Evolutionary conservation across 1,139 yeast genomes (phyloP).

Genomic region (Entelexis sorbosivorans): DNA sequence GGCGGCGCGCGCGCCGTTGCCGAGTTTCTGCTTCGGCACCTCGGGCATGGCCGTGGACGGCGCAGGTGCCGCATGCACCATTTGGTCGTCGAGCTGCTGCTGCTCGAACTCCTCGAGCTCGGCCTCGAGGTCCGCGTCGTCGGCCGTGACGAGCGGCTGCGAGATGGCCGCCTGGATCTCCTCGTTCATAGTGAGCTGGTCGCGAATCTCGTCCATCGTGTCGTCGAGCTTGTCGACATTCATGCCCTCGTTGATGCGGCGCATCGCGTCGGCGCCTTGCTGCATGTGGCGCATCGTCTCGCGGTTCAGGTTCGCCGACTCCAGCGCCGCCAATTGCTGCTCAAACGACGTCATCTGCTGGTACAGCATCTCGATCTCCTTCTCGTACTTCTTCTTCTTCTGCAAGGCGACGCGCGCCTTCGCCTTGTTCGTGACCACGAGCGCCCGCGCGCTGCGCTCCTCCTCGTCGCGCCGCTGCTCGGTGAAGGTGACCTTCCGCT

Average conservation of each 20-base stretch:
- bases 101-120: slow-evolving; percentile 83
- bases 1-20: slow-evolving; percentile 20
- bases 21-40: slow-evolving; percentile 29
- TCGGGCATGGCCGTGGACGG: slow-evolving; percentile 35
- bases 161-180: slow-evolving; percentile 95
- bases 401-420: slow-evolving; percentile 80
- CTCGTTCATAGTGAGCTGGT: slow-evolving; percentile 88
- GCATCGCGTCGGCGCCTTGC: slow-evolving; percentile 95
- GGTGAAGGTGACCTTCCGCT: slow-evolving; percentile 71
- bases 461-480: slow-evolving; percentile 78
- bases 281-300: slow-evolving; percentile 99
- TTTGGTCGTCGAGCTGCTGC: slow-evolving; percentile 57
- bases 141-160: slow-evolving; percentile 66
- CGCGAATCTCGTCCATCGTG: slow-evolving; percentile 98
- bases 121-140: slow-evolving; percentile 77
- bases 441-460: slow-evolving; percentile 67
- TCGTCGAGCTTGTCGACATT: slow-evolving; percentile 93
- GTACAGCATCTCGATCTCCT: slow-evolving; percentile 66
- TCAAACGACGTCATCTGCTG: slow-evolving; percentile 85
- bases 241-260: slow-evolving; percentile 88
- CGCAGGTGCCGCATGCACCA: slow-evolving; percentile 39
- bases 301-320: slow-evolving; percentile 86
- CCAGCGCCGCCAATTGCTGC: slow-evolving; percentile 79
- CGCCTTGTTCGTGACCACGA: slow-evolving; percentile 56
- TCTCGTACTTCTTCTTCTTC: slow-evolving; percentile 73